Percentiles rank a stretch among this genome's conserved stretches.
Evolutionary conservation across 176 grass and related monocot genomes (phyloP).

Genomic region (Canna indica): DNA sequence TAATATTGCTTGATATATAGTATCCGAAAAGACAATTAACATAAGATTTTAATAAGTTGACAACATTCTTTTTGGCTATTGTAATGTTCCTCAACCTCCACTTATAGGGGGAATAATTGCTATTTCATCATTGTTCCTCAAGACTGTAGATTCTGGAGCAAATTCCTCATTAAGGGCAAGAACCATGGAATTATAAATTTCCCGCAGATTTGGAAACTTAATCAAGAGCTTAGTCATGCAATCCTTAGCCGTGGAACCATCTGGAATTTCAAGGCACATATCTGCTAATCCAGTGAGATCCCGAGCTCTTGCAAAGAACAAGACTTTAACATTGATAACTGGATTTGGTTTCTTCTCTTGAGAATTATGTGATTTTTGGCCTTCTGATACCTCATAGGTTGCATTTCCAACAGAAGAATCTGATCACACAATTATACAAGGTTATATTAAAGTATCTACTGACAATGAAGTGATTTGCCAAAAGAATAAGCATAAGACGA

Average conservation of each 20-base stretch:
- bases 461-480: too few species aligned
- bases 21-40: too few species aligned
- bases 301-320: conserved; percentile 80
- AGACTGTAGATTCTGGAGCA: conserved; percentile 40
- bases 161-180: conserved; percentile 84
- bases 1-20: too few species aligned
- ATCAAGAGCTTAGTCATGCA: conserved; percentile 49
- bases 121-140: conserved; percentile 62
- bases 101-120: conserved; percentile 88
- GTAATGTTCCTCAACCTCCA: conserved; percentile 36
- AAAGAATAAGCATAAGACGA: too few species aligned
- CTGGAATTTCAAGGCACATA: conserved; percentile 36
- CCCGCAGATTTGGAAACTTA: conserved; percentile 60
- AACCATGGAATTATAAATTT: conserved; percentile 72
- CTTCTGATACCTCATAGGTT: not conserved
- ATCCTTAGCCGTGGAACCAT: conserved; percentile 47
- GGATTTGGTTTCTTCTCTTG: not conserved
- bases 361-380: too few species aligned
- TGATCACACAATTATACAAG: too few species aligned
- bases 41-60: too few species aligned
- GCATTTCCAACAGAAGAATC: not conserved
- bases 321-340: conserved; percentile 44
- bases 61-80: not conserved
- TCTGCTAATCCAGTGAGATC: conserved; percentile 56
- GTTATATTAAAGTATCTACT: too few species aligned